Evolutionary conservation across 495 filamentous ascomycete species (phyloP), one percentile per base, ranked within the genome.

Genomic region (Xylaria cubensis): DNA sequence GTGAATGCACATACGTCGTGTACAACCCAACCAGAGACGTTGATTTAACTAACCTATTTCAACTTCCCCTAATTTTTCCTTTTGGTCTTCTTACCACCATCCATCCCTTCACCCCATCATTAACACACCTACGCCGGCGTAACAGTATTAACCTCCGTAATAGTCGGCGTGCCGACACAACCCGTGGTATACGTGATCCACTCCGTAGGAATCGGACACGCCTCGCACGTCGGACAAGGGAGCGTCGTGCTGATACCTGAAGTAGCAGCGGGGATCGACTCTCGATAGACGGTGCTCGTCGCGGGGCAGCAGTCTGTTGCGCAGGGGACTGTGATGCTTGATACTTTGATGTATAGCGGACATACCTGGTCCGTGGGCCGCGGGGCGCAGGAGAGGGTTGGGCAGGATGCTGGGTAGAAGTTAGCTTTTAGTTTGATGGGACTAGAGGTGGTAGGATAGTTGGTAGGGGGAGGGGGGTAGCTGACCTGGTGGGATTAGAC

Each of bases 241-340:
- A 71, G 50, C 17, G 63, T 75, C 42, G 51, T 5, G 32, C 50
- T 53, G 2, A 7, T 4, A 4, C 21, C 10, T 21, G 24, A 1
- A 12, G 53, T 10, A 13, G 24, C 2, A 2, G 55, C 8, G 4
- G 55, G 0, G 1, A 17, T 59, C 3, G 32, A 61, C 3, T 61
- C 58, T 12, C 2, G 15, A 42, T 76, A 80, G 53, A 69, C 64
- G 21, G 82, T 84, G 39, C 77, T 61, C 2, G 82, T 85, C 10
- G 64, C 74, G 21, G 82, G 80, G 76, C 83, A 85, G 75, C 81
- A 84, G 72, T 80, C 77, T 34, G 79, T 82, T 36, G 80, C 71
- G 75, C 82, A 83, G n/a, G 82, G 82, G 3, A 82, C 75, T 15
- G 76, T 71, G 0, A 74, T 63, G 64, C 72, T 79, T 13, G 76